phyloP scores from a whole-genome alignment of 2,329 filamentous ascomycete genomes.

The Colletotrichum cordylinicola region DNA sequence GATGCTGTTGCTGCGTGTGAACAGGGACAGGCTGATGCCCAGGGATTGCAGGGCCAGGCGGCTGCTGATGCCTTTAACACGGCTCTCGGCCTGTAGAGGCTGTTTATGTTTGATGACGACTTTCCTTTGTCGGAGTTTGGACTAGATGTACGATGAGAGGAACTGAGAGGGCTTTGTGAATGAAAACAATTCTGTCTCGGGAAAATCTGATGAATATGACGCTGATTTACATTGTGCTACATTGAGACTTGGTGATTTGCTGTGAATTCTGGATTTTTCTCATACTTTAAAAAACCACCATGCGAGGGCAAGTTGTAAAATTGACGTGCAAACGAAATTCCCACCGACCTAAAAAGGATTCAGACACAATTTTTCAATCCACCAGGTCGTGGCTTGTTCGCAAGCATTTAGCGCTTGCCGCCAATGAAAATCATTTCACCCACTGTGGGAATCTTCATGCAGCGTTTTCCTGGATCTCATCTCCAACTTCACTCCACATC shows the following conservation, averaged over 20 bases:
- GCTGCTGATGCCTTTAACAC: constrained; percentile 31
- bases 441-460: constrained; percentile 14
- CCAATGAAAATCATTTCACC: neutral
- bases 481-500: constrained; percentile 19
- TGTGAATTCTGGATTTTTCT: accelerated
- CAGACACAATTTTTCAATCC: neutral
- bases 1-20: constrained; percentile 25
- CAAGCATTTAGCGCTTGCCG: neutral
- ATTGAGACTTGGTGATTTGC: neutral
- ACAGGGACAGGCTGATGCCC: constrained; percentile 22
- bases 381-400: neutral
- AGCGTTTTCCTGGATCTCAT: constrained; percentile 1
- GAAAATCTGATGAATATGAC: neutral
- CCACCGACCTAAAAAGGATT: neutral
- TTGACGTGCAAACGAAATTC: neutral
- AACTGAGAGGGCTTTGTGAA: neutral
- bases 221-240: neutral
- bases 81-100: constrained; percentile 10
- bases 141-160: neutral
- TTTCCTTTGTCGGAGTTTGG: neutral
- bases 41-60: constrained; percentile 26
- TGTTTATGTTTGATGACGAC: neutral
- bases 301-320: accelerated
- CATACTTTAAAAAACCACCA: neutral
- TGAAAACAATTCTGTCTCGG: neutral